Evolutionary conservation across 1,284 basidiomycete genomes (phyloP), one percentile per base, ranked within the genome.

Genomic region (Ustilago nuda): DNA sequence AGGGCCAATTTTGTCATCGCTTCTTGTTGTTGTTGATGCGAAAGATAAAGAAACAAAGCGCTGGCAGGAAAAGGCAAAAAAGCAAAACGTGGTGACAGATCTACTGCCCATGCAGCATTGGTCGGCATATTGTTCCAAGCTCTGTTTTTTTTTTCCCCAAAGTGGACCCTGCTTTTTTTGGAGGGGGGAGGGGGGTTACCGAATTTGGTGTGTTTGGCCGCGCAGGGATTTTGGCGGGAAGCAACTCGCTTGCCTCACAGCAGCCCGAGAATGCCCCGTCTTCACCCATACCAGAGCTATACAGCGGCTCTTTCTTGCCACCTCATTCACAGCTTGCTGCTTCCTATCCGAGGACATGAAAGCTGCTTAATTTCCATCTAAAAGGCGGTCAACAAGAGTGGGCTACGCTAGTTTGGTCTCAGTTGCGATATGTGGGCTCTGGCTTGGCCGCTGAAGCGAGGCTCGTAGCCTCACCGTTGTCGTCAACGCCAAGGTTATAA

Each of bases 361-460:
- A 39, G 37, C 37, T 39, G 2, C 15, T 39, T 9, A 39, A 39
- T 6, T 39, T 39, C 37, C 2, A 39, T 3, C 11, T 39, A 12
- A 35, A 17, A 19, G 30, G 15, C 36, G 30, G 23, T 27, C 23
- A 27, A 52, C 19, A 17, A 36, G 37, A 54, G 62, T n/a, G 50
- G 37, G 55, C 53, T 48, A 54, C 35, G 15, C 8, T 45, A 54
- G 51, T 4, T 4, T 30, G 30, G 48, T 52, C 55, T 57, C 23
- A 45, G 41, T 56, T 43, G 54, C 2, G 8, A 50, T 23, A 33
- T 35, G 1, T 11, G n/a, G 9, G 54, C 45, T 43, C 43, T 23
- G 46, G 46, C 51, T 60, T 54, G 45, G 64, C 52, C n/a, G 27
- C 51, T 23, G 45, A 72, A 66, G 69, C 69, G 69, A 72, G 69